Evolutionary conservation across 331 rosid species (phyloP).

Genomic region (Saraca asoca): DNA sequence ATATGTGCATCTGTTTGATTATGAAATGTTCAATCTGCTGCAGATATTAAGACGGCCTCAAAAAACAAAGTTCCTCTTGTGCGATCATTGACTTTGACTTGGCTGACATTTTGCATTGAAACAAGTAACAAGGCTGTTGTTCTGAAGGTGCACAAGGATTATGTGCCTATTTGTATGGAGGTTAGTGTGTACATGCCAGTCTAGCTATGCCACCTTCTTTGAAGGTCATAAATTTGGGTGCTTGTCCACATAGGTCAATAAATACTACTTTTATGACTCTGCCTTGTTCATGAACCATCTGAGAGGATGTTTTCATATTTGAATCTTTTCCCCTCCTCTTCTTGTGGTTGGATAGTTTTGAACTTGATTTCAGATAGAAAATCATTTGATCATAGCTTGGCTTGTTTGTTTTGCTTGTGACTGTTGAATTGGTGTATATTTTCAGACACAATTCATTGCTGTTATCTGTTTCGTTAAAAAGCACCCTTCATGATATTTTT

Average conservation of each 20-base stretch:
- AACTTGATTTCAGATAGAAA: not conserved
- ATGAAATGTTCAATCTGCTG: slow-evolving; percentile 36
- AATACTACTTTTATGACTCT: too few species aligned
- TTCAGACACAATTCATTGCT: slow-evolving; percentile 6
- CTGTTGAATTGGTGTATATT: slow-evolving; percentile 3
- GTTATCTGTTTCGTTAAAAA: slow-evolving; percentile 1
- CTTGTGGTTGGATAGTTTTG: not conserved
- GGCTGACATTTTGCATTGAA: slow-evolving; percentile 94
- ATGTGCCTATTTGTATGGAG: slow-evolving; percentile 96
- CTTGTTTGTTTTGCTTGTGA: slow-evolving; percentile 14
- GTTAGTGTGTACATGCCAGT: slow-evolving; percentile 48
- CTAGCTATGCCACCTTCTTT: not conserved
- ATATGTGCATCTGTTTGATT: slow-evolving; percentile 30
- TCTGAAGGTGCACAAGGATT: slow-evolving; percentile 86
- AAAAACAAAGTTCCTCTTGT: slow-evolving; percentile 99
- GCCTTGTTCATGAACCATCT: too few species aligned
- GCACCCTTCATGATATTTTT: not conserved
- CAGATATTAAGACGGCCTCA: slow-evolving; percentile 81
- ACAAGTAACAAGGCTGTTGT: slow-evolving; percentile 77
- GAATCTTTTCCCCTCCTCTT: too few species aligned
- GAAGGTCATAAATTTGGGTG: too few species aligned
- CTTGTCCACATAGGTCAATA: too few species aligned
- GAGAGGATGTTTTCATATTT: too few species aligned
- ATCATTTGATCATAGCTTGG: slow-evolving; percentile 16
- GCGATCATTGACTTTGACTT: slow-evolving; percentile 77